A percentile compares a stretch with the other conserved stretches of the same genome.
These are phyloP conservation scores for Monosiga brevicollis DNA, from an alignment of 78 protist genomes.

Conservation along the genomic window DNA sequence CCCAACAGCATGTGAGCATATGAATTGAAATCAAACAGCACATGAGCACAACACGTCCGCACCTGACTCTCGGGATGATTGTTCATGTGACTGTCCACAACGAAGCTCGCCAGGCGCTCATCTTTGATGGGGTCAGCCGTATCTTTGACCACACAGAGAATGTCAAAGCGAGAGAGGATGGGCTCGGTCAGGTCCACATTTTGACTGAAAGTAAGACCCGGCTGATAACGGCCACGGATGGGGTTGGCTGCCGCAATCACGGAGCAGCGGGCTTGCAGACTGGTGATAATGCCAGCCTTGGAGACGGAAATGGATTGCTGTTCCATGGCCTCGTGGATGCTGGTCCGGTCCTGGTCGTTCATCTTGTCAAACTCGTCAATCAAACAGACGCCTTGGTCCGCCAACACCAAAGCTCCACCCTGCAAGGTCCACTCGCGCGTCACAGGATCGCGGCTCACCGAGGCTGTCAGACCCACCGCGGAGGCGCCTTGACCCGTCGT, in stretches of 20 bases:
- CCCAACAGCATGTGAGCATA: not conserved
- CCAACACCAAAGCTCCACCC: constrained; percentile 99
- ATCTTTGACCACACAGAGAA: constrained; percentile 72
- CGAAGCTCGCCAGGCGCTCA: constrained; percentile 78
- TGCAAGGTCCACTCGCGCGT: constrained; percentile 98
- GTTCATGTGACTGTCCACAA: constrained; percentile 62
- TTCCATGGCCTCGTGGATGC: constrained; percentile 99
- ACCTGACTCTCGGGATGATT: constrained; percentile 58
- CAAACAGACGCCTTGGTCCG: constrained; percentile 92
- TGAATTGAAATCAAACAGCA: too few species aligned
- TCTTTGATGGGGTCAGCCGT: constrained; percentile 69
- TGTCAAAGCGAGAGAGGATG: constrained; percentile 96
- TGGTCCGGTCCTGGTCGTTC: constrained; percentile 87
- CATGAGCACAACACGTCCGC: too few species aligned
- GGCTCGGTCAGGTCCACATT: constrained; percentile 97
- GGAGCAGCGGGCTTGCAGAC: constrained; percentile 86
- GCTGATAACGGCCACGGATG: constrained; percentile 75
- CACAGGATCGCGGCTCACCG: constrained; percentile 89
- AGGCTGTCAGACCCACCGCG: constrained; percentile 99
- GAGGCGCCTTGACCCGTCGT: constrained; percentile 98
- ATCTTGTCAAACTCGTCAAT: constrained; percentile 99
- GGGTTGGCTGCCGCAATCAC: constrained; percentile 99
- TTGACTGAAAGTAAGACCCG: constrained; percentile 32
- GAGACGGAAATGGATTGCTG: constrained; percentile 98
- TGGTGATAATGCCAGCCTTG: constrained; percentile 98